Base-by-base conservation (phyloP, 1,284 basidiomycete genomes). In the Microbotryum lychnidis-dioicae region DNA sequence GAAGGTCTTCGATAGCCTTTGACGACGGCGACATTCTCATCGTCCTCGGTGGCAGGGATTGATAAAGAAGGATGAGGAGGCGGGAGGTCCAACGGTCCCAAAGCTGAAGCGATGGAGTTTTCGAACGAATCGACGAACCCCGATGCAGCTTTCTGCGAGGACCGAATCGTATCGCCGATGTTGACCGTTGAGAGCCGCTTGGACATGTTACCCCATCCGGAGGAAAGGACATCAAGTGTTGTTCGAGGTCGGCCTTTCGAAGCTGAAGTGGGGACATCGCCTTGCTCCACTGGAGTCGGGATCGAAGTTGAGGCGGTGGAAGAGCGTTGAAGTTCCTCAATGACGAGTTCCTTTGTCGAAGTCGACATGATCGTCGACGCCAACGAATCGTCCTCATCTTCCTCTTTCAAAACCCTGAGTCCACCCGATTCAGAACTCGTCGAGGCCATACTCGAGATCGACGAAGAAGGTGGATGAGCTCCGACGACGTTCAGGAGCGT, bases 71-170 rank as follows among this genome's bases (percentile, higher is more conserved):
- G 37, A 42, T 18, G 37, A 18, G 25, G 10, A 42, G 46, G 31
- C 47, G 29, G 65, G 33, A 58, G 60, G 25, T 69, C 67, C 31
- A 69, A 50, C 14, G 67, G 67, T 1, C 65, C 67, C 2, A 69
- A 42, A 3, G 67, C 65, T 9, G 49, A 44, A 16, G 57, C 58
- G 5, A 69, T 37, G 6, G 60, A 59, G 27, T 62, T 58, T 45
- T 72, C 71, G 50, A 72, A 69, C 23, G 63, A 66, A 18, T 72
- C 69, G 51, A 72, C 64, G 5, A 69, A 27, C 7, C 62, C 61
- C 46, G 70, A 42, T 18, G 67, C 62, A 33, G 69, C 64, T 18
- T 54, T 46, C 57, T 65, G 66, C 25, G 64, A 64, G 45, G 50
- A 56, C 37, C 59, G 57, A 37, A 72, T 54, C 45, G 61, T 64